Base-by-base conservation (phyloP, 2,329 filamentous ascomycete genomes). In the Penicillium brasilianum region DNA sequence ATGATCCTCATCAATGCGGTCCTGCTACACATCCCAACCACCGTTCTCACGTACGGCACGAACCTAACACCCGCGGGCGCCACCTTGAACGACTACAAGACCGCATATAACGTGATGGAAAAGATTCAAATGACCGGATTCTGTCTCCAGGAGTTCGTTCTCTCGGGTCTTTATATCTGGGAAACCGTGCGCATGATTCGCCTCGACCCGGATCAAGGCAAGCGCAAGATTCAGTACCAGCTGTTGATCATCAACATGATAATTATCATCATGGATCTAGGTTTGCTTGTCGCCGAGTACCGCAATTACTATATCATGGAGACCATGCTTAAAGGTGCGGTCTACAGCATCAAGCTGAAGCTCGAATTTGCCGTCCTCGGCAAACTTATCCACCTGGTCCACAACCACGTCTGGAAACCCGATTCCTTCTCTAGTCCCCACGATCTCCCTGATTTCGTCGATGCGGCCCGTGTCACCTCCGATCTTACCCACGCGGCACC, bases 41-140 rank as follows among this genome's bases (percentile, higher is more conserved):
- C 78, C 5, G 76, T 81, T 13, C 67, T 83, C 32, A 80, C 79
- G 11, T 81, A 76, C 60, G 80, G 80, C 43, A 76, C 74, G 44
- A 81, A 81, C 62, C 58, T 77, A n/a, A 66, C 65, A 14, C 28
- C 56, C 22, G 46, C 64, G 14, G 59, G 44, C 6, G 25, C 20
- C 36, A 18, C 58, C 37, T 44, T 55, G 16, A 9, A 11, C 16
- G 55, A 60, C 13, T 81, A 74, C 60, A 70, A 73, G 18, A 59
- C 58, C 3, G 78, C 75, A 7, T 82, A 81, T 68, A 77, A 79
- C 46, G 68, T 81, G 36, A 80, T 84, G 75, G 85, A 87, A 64
- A 83, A 83, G 69, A 78, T 86, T 18, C 83, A 87, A 67, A 82
- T 86, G 69, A 83, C 82, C 6, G 76, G 83, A 8, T 87, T 87